phyloP scores from a whole-genome alignment of 495 filamentous ascomycete genomes.

The Penicillium cinerascens region DNA sequence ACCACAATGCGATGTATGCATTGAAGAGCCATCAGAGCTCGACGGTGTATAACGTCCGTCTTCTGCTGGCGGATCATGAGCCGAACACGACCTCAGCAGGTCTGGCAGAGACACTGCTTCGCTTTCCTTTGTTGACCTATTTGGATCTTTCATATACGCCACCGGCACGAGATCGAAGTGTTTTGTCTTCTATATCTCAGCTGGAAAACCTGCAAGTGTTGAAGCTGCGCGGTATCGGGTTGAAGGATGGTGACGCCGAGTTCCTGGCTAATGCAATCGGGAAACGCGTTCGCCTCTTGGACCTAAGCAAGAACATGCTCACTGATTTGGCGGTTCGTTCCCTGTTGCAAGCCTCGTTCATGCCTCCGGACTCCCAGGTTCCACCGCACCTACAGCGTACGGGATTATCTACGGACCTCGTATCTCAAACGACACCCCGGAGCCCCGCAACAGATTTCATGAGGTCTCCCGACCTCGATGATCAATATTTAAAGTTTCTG shows the following conservation, averaged over 20 bases:
- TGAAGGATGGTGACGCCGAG: slow-evolving; percentile 54
- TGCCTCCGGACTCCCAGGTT: slow-evolving; percentile 9
- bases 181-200: slow-evolving; percentile 43
- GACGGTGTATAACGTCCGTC: slow-evolving; percentile 41
- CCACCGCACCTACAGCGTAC: slow-evolving; percentile 2
- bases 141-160: slow-evolving; percentile 59
- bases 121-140: slow-evolving; percentile 54
- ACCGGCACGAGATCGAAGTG: slow-evolving; percentile 49
- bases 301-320: slow-evolving; percentile 57
- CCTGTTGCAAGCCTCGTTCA: slow-evolving; percentile 51
- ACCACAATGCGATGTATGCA: slow-evolving; percentile 56
- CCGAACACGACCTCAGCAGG: slow-evolving; percentile 54
- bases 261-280: slow-evolving; percentile 52
- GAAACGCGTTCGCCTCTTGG: slow-evolving; percentile 52
- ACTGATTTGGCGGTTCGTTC: slow-evolving; percentile 53
- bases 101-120: slow-evolving; percentile 49
- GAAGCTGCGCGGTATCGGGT: slow-evolving; percentile 54
- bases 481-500: slow-evolving; percentile 45
- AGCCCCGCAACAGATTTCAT: slow-evolving; percentile 21
- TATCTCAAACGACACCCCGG: slow-evolving; percentile 7
- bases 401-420: slow-evolving; percentile 11
- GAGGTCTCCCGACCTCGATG: slow-evolving; percentile 45
- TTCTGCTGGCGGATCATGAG: slow-evolving; percentile 57
- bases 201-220: slow-evolving; percentile 53
- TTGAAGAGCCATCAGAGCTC: slow-evolving; percentile 30